Conservation (phyloP, 306 rosid species). For the Hippophae rhamnoides region DNA sequence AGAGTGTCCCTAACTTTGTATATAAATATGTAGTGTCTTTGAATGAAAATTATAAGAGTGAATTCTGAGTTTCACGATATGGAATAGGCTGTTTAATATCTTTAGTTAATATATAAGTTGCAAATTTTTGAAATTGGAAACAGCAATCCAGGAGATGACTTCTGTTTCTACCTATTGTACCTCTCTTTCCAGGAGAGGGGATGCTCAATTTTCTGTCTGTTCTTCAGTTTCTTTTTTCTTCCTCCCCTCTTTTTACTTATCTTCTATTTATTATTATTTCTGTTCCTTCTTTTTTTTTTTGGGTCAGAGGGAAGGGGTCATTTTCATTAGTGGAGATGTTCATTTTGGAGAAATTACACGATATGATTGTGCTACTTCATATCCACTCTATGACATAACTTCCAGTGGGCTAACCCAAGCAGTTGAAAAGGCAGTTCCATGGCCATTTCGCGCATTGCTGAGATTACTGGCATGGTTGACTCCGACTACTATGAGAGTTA, state of each 20-base stretch:
- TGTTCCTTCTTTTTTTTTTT: conserved; percentile 12
- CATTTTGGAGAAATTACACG: conserved; percentile 79
- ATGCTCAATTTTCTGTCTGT: conserved; percentile 3
- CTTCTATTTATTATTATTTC: too few relatives aligned
- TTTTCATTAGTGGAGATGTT: conserved; percentile 84
- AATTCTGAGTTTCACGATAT: too few relatives aligned
- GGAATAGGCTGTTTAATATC: too few relatives aligned
- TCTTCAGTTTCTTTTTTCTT: background rate
- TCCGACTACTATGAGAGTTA: conserved; percentile 71
- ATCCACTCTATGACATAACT: conserved; percentile 69
- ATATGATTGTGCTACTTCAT: conserved; percentile 64
- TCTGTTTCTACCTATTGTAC: background rate
- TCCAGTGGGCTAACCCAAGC: conserved; percentile 79
- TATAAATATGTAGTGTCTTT: too few relatives aligned
- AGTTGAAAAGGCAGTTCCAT: conserved; percentile 47
- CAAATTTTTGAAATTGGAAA: too few relatives aligned
- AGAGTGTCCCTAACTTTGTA: too few relatives aligned
- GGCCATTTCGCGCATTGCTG: conserved; percentile 34
- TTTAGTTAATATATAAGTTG: background rate
- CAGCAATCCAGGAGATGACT: too few relatives aligned
- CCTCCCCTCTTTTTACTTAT: too few relatives aligned
- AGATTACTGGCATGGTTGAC: conserved; percentile 55
- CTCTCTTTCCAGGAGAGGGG: background rate
- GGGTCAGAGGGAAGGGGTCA: conserved; percentile 53
- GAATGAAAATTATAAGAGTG: too few relatives aligned